These are phyloP conservation scores for Euphorbia peplus DNA, from an alignment of 345 rosid genomes.

Conservation along the genomic window DNA sequence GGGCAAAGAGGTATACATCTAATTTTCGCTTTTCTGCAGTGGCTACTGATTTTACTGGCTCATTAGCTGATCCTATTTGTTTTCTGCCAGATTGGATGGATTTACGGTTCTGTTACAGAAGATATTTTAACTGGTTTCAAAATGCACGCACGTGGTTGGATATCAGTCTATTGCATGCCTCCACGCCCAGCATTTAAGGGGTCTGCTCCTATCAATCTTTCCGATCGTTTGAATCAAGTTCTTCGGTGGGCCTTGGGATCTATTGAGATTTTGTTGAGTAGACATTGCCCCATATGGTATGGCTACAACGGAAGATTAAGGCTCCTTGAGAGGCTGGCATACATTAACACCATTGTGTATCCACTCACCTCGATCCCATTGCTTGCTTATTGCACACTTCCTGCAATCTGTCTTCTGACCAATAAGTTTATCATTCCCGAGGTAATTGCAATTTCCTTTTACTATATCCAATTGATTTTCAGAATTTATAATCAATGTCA, in stretches of 20 bases:
- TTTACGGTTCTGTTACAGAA: constrained; percentile 98
- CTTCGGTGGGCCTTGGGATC: constrained; percentile 99
- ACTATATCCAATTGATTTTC: background rate
- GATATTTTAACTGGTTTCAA: constrained; percentile 99
- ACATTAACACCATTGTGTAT: constrained; percentile 93
- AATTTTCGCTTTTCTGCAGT: background rate
- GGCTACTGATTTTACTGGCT: background rate
- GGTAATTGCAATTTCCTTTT: constrained; percentile 38
- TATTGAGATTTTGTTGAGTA: constrained; percentile 88
- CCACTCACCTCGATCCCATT: constrained; percentile 93
- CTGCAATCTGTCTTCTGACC: constrained; percentile 95
- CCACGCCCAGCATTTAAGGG: constrained; percentile 99
- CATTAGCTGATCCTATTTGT: constrained; percentile 6
- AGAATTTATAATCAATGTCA: background rate
- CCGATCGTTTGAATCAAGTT: constrained; percentile 98
- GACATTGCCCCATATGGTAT: constrained; percentile 99
- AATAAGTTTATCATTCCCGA: constrained; percentile 93
- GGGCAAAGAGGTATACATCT: constrained; percentile 86
- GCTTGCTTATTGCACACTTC: constrained; percentile 87
- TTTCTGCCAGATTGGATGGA: constrained; percentile 84
- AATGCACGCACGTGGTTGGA: constrained; percentile 99
- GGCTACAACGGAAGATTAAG: constrained; percentile 80
- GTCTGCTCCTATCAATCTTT: constrained; percentile 99
- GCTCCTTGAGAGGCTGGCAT: constrained; percentile 88
- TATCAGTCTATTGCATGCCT: constrained; percentile 95